Evolutionary conservation across 2,329 filamentous ascomycete species (phyloP), one percentile per base, ranked within the genome.

Genomic region (Cadophora malorum): DNA sequence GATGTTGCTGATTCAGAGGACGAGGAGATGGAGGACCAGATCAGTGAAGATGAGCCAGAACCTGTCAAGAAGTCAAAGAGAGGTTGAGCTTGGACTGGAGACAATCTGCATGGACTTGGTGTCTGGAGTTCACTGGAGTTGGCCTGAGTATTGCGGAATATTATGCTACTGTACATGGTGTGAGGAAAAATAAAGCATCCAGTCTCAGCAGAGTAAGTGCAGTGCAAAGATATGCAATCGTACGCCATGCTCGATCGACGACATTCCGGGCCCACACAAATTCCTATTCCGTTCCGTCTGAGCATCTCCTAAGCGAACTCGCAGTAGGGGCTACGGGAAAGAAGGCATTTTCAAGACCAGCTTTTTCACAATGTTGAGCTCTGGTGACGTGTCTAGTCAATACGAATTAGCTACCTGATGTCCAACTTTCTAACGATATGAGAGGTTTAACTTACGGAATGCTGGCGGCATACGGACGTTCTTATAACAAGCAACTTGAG

Each of bases 1-100:
- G 89, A 89, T 70, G 81, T 87, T 28, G 84, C 85, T 63, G 83
- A 82, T 62, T 85, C 84, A 52, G 83, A 83, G 28, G 87, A 86
- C 63, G 83, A 82, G 19, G 80, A 76, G 52, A 83, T 85, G 63
- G 84, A 81, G 67, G 83, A 82, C 73, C 81, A 83, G 67, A 79
- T 77, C n/a, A 78, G 73, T 67, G 75, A 75, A 33, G 74, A 78
- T 35, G 76, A 77, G 68, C 33, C 56, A 16, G 56, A 59, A 12
- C 64, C 72, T 19, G 68, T 64, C 3, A 76, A 75, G 69, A 78
- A 76, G 69, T 62, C 72, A 4, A 77, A 72, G 67, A 72, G 72
- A 60, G 71, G 64, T 47, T 76, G 52, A 45, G 19, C 41, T 19
- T 50, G 9, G 38, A 25, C 55, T 52, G 47, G 10, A 14, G 33